Evolutionary conservation across 1,284 basidiomycete genomes (phyloP), one percentile per base, ranked within the genome.

Genomic region (Moniliophthora roreri): DNA sequence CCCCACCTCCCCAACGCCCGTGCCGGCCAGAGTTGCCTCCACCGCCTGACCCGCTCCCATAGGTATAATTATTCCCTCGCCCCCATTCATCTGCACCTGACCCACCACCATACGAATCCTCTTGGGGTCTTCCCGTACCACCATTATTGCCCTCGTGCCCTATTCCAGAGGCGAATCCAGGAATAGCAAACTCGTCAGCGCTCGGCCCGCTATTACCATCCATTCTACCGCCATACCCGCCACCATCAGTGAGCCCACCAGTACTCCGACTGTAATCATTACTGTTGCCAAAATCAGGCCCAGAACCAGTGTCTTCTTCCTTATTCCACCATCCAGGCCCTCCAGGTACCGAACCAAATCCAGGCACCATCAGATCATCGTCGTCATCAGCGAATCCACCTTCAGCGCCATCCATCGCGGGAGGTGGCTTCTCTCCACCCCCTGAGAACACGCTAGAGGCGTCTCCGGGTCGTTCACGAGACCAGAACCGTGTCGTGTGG

Each of bases 401-500:
- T 58, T 74, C 69, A 60, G 81, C 79, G 58, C 74, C 68, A 60
- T 81, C 86, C 7, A 69, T 69, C 38, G 77, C 71, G 59, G 81
- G 84, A 0, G 84, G 86, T 15, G 89, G 89, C 68, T 90, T 90
- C 73, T 88, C 86, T 18, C 88, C 89, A 4, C 87, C 87, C 6
- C 82, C 85, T 0, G 80, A 81, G 68, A 89, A 89, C 34, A 87
- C 87, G 37, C 80, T 82, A 9, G 77, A 74, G 0, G 78, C 76
- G 62, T 91, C 89, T 23, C 91, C 91, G 0, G 85, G 94, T 44
- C 88, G 78, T 60, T 93, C 90, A 49, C 96, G 84, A 52, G 88
- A 89, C 96, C 97, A 99, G 79, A 98, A 99, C 11, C 95, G 84
- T 13, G 96, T 97, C 10, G 95, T 97, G 70, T 97, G 94, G 75